Base-by-base conservation (phyloP, 2,329 filamentous ascomycete genomes). In the Zarea fungicola region DNA sequence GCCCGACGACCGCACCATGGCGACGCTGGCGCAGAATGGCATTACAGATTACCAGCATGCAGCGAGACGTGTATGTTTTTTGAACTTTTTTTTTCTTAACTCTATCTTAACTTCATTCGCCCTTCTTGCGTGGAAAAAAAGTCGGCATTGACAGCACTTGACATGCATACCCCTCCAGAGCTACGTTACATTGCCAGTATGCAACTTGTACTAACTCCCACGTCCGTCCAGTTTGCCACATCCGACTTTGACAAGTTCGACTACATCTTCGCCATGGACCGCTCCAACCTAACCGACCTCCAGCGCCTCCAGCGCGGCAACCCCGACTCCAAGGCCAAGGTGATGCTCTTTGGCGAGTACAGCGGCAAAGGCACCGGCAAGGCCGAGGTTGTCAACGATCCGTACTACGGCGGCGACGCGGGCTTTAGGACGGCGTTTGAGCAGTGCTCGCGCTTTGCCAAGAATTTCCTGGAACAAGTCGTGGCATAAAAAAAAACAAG, bases 181-280 rank as follows among this genome's bases (percentile, higher is more conserved):
- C n/a, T n/a, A n/a, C n/a, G n/a, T n/a, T n/a, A n/a, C n/a, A n/a
- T n/a, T n/a, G n/a, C n/a, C n/a, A n/a, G n/a, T n/a, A n/a, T n/a
- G n/a, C n/a, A n/a, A n/a, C n/a, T n/a, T n/a, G n/a, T n/a, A n/a
- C n/a, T n/a, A n/a, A n/a, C n/a, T n/a, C n/a, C n/a, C n/a, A n/a
- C n/a, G n/a, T n/a, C n/a, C n/a, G n/a, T 35, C 18, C 49, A 81
- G 77, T 65, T 84, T 42, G 69, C 71, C 5, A 67, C 74, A 1
- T 76, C 78, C 44, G 93, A 99, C 67, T 95, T 97, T 59, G 72
- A 83, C 49, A 76, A 78, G 14, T 97, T 96, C 62, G 89, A 97
- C 67, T 97, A 95, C 69, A 83, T 99, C 52, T 83, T 99, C 50
- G 91, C 88, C 52, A 99, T 99, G 93, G 93, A 99, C 64, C 75